Evolutionary conservation across 2,329 filamentous ascomycete species (phyloP).

Genomic region (Fusarium lateritium): DNA sequence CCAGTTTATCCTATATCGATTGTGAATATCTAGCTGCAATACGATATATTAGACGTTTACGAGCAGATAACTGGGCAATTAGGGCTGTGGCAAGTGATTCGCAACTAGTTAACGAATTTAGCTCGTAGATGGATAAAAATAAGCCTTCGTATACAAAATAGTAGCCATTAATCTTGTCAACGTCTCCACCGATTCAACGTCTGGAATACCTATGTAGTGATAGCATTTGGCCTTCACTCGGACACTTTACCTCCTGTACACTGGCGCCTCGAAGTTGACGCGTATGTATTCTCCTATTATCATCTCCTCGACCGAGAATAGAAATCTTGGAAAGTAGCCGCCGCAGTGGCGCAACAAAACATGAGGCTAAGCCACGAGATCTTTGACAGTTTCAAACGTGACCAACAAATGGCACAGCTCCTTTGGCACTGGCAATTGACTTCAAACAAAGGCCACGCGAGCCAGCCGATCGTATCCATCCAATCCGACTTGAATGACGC

Average conservation of each 20-base stretch:
- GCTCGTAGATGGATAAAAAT: slow-evolving; percentile 7
- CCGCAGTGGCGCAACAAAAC: slow-evolving; percentile 27
- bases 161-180: slow-evolving; percentile 19
- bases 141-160: slow-evolving; percentile 18
- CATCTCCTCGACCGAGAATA: slow-evolving; percentile 18
- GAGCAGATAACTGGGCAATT: not conserved
- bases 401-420: slow-evolving; percentile 12
- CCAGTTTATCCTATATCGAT: slow-evolving; percentile 2
- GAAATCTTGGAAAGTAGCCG: slow-evolving; percentile 19
- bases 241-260: not conserved
- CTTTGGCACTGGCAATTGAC: slow-evolving; percentile 13
- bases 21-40: slow-evolving; percentile 8
- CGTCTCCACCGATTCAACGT: slow-evolving; percentile 23
- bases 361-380: slow-evolving; percentile 31
- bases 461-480: slow-evolving; percentile 33
- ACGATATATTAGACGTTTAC: not conserved
- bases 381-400: slow-evolving; percentile 24
- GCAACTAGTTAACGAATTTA: not conserved
- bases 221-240: slow-evolving; percentile 2
- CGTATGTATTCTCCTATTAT: not conserved
- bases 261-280: not conserved
- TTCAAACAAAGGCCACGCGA: slow-evolving; percentile 45
- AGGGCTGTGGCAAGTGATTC: slow-evolving; percentile 8
- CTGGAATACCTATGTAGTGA: slow-evolving; percentile 7
- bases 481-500: slow-evolving; percentile 19